Conservation (phyloP, 768 basidiomycete genomes). For the Trametes meyenii region DNA sequence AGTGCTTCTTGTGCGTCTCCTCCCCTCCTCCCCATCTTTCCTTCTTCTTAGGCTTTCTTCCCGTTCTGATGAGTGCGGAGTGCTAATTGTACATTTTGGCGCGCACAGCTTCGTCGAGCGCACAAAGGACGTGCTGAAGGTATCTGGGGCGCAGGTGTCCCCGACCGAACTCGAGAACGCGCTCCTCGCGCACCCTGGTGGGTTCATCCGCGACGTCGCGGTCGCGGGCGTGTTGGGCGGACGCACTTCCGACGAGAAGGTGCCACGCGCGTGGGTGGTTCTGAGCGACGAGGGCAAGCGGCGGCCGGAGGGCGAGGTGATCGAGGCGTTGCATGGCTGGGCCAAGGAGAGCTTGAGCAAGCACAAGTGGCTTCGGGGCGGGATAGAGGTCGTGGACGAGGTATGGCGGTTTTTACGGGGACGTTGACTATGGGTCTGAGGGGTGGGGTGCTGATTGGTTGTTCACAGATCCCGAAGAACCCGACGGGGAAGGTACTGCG, state of each 20-base stretch:
- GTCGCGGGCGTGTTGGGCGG: constrained; percentile 81
- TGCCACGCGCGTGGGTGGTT: constrained; percentile 81
- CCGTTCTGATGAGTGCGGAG: too few relatives aligned
- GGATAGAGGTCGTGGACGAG: constrained; percentile 64
- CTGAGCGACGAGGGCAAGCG: constrained; percentile 57
- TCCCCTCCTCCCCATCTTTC: background rate
- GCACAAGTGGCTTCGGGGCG: constrained; percentile 79
- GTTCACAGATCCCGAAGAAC: constrained; percentile 64
- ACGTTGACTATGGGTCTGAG: background rate
- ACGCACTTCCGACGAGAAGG: constrained; percentile 69
- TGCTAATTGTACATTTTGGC: too few relatives aligned
- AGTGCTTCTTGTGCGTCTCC: constrained; percentile 62
- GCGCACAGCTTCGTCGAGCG: constrained; percentile 67
- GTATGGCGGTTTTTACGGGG: constrained; percentile 40
- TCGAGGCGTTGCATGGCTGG: constrained; percentile 61
- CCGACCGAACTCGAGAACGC: constrained; percentile 79
- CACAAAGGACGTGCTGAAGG: constrained; percentile 80
- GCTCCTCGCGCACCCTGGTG: constrained; percentile 61
- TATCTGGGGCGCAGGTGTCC: constrained; percentile 80
- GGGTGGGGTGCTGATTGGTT: background rate
- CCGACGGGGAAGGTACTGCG: constrained; percentile 63
- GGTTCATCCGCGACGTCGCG: constrained; percentile 64
- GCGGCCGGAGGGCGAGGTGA: constrained; percentile 44
- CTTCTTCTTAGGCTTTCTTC: background rate
- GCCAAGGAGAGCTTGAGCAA: constrained; percentile 63